Conservation (phyloP, 2,329 filamentous ascomycete species). For the Trichoderma arundinaceum region DNA sequence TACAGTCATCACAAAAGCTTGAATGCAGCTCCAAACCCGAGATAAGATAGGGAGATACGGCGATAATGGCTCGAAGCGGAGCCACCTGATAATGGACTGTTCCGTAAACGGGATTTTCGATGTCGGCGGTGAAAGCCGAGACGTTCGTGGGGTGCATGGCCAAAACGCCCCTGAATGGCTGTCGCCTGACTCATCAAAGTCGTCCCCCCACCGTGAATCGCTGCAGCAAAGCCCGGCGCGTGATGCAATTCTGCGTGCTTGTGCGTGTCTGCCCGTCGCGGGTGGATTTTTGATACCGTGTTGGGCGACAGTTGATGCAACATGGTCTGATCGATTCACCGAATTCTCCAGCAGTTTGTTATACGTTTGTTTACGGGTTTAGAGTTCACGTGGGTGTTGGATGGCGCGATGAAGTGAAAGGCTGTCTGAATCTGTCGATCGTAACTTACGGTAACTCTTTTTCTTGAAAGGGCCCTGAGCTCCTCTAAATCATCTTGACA, state of each 20-base stretch:
- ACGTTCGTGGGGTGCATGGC: slow-evolving; percentile 29
- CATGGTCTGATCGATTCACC: slow-evolving; percentile 14
- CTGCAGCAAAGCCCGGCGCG: slow-evolving; percentile 23
- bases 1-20: not conserved
- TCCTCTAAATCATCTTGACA: no score
- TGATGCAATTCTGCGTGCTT: slow-evolving; percentile 31
- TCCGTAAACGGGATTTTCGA: not conserved
- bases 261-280: slow-evolving; percentile 19
- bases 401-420: not conserved
- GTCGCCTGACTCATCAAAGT: slow-evolving; percentile 29
- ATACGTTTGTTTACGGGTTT: not conserved
- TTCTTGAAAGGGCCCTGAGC: no score
- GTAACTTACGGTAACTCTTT: no score
- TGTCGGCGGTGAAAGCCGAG: slow-evolving; percentile 27
- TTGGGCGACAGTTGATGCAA: not conserved
- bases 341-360: not conserved
- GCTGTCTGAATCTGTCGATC: no score
- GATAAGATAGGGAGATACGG: not conserved
- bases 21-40: not conserved
- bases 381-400: slow-evolving; percentile 1
- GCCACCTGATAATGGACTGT: not conserved
- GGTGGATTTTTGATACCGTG: slow-evolving; percentile 1
- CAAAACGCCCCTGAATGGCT: slow-evolving; percentile 25
- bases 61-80: no score
- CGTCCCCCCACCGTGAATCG: slow-evolving; percentile 22